Percentiles rank a stretch among this genome's conserved stretches.
Evolutionary conservation across 2,329 filamentous ascomycete genomes (phyloP).

Genomic region (Drechslerella stenobrocha): DNA sequence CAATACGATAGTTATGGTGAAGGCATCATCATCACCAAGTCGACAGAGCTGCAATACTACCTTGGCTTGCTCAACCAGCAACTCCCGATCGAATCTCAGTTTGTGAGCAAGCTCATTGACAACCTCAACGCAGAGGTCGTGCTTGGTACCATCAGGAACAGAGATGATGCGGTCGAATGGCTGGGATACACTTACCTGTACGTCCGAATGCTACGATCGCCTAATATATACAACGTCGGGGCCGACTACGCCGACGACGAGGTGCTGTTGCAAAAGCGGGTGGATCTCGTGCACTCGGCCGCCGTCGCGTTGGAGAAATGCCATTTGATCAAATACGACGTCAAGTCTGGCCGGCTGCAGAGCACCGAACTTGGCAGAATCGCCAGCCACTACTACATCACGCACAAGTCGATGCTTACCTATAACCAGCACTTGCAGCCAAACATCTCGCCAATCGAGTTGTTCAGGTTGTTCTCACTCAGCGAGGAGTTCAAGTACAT

Average conservation of each 20-base stretch:
- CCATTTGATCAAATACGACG: constrained; percentile 90
- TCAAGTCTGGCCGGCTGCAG: constrained; percentile 84
- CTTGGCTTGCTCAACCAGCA: constrained; percentile 96
- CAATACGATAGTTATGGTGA: constrained; percentile 98
- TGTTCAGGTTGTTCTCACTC: constrained; percentile 93
- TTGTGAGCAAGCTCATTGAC: constrained; percentile 88
- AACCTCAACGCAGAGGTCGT: constrained; percentile 97
- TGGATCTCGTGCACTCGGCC: constrained; percentile 95
- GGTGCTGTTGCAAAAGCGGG: constrained; percentile 89
- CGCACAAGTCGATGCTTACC: constrained; percentile 90
- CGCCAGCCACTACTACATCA: constrained; percentile 98
- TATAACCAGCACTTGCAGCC: constrained; percentile 96
- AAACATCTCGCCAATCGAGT: constrained; percentile 86
- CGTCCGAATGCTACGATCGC: constrained; percentile 93
- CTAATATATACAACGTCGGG: constrained; percentile 91
- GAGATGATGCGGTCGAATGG: constrained; percentile 98
- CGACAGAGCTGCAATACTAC: constrained; percentile 94
- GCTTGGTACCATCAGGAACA: constrained; percentile 83
- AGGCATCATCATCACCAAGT: constrained; percentile 97
- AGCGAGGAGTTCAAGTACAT: constrained; percentile 99
- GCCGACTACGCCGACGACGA: constrained; percentile 93
- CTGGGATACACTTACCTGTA: constrained; percentile 97
- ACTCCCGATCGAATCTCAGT: constrained; percentile 93
- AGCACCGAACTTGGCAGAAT: constrained; percentile 93
- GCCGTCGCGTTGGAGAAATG: constrained; percentile 83